Percentiles rank a stretch among this genome's conserved stretches.
phyloP scores from a whole-genome alignment of 306 rosid species.

The Amphicarpaea edgeworthii region DNA sequence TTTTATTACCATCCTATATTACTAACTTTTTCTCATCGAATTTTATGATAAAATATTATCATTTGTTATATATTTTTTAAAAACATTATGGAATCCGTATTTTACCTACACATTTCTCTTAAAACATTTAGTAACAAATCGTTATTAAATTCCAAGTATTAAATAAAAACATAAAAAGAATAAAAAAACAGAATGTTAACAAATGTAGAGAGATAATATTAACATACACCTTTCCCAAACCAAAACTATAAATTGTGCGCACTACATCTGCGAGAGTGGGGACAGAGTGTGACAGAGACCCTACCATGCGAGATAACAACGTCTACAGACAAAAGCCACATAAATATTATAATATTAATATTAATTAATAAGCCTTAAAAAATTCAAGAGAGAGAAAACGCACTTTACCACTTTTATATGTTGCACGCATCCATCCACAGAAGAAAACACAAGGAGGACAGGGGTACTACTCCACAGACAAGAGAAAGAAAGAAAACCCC shows the following conservation, averaged over 20 bases:
- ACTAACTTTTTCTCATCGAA: too few relatives aligned
- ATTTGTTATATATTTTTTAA: too few relatives aligned
- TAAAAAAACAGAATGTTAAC: too few relatives aligned
- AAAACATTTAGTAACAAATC: too few relatives aligned
- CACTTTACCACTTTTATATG: conserved; percentile 96
- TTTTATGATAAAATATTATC: too few relatives aligned
- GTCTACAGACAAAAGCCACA: conserved; percentile 50
- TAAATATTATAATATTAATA: conserved; percentile 18
- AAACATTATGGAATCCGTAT: too few relatives aligned
- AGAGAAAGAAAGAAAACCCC: conserved; percentile 43
- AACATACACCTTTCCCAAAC: conserved; percentile 4
- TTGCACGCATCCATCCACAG: conserved; percentile 87
- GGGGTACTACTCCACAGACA: conserved; percentile 46
- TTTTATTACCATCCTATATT: too few relatives aligned
- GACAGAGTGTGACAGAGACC: conserved; percentile 50
- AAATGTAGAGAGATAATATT: conserved; percentile 33
- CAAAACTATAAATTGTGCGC: conserved; percentile 46
- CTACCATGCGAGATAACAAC: conserved; percentile 52
- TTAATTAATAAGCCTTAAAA: conserved; percentile 9
- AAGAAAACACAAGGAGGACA: conserved; percentile 70
- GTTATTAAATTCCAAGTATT: too few relatives aligned
- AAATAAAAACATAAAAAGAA: too few relatives aligned
- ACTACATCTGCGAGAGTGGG: conserved; percentile 48
- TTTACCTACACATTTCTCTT: too few relatives aligned
- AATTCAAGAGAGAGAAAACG: not conserved